Evolutionary conservation across 352 stramenopile genomes (phyloP).

Genomic region (Phytophthora ramorum): DNA sequence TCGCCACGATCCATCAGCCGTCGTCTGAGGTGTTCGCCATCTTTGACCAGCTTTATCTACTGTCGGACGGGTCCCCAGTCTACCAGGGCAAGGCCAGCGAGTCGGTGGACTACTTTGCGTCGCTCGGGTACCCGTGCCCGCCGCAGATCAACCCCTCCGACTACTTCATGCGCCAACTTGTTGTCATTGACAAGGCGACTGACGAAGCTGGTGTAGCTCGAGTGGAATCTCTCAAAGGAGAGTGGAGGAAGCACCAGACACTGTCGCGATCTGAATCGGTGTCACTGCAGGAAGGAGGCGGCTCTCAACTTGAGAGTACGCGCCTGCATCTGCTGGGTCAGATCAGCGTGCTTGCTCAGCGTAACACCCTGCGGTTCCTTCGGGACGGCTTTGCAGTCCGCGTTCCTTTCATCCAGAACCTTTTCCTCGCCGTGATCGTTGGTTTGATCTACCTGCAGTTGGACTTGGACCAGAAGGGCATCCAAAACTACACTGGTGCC

Average conservation of each 20-base stretch:
- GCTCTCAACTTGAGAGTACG: no score
- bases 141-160: conserved; percentile 59
- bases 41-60: conserved; percentile 65
- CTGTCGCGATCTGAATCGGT: conserved; percentile 23
- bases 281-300: no score
- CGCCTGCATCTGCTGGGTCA: not conserved
- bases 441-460: conserved; percentile 60
- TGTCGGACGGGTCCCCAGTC: conserved; percentile 53
- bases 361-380: conserved; percentile 45
- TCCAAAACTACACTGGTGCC: conserved; percentile 52
- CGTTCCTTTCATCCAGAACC: conserved; percentile 30
- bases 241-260: conserved; percentile 35
- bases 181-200: conserved; percentile 55
- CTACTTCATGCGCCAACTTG: conserved; percentile 71
- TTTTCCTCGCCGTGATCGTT: conserved; percentile 47
- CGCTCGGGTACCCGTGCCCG: conserved; percentile 50
- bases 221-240: conserved; percentile 45
- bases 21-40: conserved; percentile 59
- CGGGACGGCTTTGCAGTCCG: conserved; percentile 44
- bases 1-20: conserved; percentile 91
- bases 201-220: conserved; percentile 41
- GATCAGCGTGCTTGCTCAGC: conserved; percentile 11
- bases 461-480: conserved; percentile 39
- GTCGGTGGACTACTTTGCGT: conserved; percentile 55
- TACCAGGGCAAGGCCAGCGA: conserved; percentile 59